Evolutionary conservation across 805 yeast genomes (phyloP), one percentile per base, ranked within the genome.

Genomic region (Pichia sporocuriosa): DNA sequence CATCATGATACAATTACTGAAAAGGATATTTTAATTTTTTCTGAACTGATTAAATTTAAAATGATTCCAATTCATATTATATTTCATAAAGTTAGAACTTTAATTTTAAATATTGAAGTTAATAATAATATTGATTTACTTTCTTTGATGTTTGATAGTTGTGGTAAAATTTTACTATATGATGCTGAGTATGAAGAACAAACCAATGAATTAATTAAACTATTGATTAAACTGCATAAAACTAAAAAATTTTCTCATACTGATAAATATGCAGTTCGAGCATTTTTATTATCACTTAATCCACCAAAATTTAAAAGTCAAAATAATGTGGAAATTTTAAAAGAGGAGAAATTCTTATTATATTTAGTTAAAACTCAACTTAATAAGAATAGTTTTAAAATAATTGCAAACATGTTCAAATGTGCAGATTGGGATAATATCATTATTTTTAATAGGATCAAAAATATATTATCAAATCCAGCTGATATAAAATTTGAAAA

Each of bases 41-140:
- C 78, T 37, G 96, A 89, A 54, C 65, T 88, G 63, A 75, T 82
- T 25, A 86, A 84, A 55, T 88, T 88, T 57, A 77, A 73, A 50
- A 59, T 87, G 46, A 67, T 87, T 13, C 90, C 95, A 0, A 64
- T 69, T n/a, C 80, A 78, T 58, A 69, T 81, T 44, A 67, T 81
- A 11, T 82, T 86, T 56, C 89, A 87, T 58, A 83, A 81, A 55
- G 70, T 88, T 35, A 69, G 86, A 51, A 62, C 70, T 2, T 62
- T 85, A 49, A 73, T 83, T 2, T 53, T 76, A 41, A 72, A 73
- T 39, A 53, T 71, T 16, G 66, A 71, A 6, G 66, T 70, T 0
- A 69, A 77, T 8, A 72, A 73, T 46, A 84, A 82, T 55, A 71
- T 84, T 44, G 95, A 84, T 51, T 72, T 81, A 7, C 61, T 88